Base-by-base conservation (phyloP, 2,329 filamentous ascomycete species). In the Penicillium fuscoglaucum region DNA sequence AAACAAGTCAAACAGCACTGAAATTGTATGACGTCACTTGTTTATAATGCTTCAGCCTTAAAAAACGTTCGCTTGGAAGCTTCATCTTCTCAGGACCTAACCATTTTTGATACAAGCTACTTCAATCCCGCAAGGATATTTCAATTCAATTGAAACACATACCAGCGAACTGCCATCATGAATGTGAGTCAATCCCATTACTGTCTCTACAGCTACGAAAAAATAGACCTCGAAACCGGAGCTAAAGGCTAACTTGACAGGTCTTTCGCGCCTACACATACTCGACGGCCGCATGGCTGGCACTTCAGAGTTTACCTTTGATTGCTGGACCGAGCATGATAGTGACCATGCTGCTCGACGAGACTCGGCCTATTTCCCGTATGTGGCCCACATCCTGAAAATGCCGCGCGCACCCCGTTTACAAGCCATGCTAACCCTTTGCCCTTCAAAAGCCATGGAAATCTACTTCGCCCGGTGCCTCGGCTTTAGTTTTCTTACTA, bases 391-490 rank as follows among this genome's bases (percentile, higher is more conserved):
- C 3, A 19, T n/a, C 17, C 31, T 37, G 28, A 47, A 21, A 19
- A 10, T 37, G 21, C 29, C 13, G 21, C n/a, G 31, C 7, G 17
- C 21, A n/a, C 17, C 29, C 19, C 19, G 9, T 39, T 31, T 13
- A 40, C 5, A 5, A 48, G 24, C 10, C 29, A n/a, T 57, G 51
- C 61, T 61, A 59, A 59, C 59, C 52, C 63, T 47, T 56, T 29
- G 44, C 17, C 41, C n/a, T 24, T 33, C 13, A 41, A 35, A 64
- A 85, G 86, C 76, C 26, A 79, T 91, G 33, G 89, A 92, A 74
- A 76, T 84, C 56, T 93, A 93, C 80, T 87, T 93, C 72, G 86
- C 86, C 52, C 88, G 90, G 43, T 85, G 83, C 29, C 82, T 91
- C 1, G 90, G 88, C 62, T 78, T 93, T 57, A 78, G 86, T 31